Base-by-base conservation (phyloP, 139 green algal species). In the Chlamydomonas sphaeroides region DNA sequence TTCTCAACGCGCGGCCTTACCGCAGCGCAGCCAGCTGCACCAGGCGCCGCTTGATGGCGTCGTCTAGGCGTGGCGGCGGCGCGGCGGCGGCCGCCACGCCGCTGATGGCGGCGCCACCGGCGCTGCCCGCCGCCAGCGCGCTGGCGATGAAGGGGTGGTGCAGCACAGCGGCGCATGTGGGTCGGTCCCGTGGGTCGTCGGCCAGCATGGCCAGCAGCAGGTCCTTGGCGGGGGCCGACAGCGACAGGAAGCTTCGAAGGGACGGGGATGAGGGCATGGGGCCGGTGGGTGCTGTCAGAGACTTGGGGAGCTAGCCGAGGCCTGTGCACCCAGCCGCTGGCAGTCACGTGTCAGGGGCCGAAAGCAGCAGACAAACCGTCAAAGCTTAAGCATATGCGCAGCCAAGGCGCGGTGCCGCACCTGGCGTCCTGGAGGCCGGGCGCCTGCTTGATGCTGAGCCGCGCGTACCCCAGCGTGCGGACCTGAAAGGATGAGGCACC, bases 381-480 rank as follows among this genome's bases (percentile, higher is more conserved):
- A n/a, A n/a, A n/a, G n/a, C n/a, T n/a, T n/a, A n/a, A n/a, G n/a
- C n/a, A n/a, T n/a, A n/a, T n/a, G n/a, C n/a, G n/a, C n/a, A n/a
- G n/a, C n/a, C n/a, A n/a, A n/a, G n/a, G n/a, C n/a, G n/a, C n/a
- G n/a, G n/a, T n/a, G 8, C 10, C n/a, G 3, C 67, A 88, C 39
- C 67, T 56, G 14, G 62, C 14, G 63, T 89, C 87, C 68, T 78
- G 35, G n/a, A 91, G 66, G 0, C 87, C 87, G 5, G 88, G 88
- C 0, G 88, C 85, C 28, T 88, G 41, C 30, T 28, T 8, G n/a
- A 79, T 83, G 21, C 17, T 7, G 10, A 25, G 30, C 26, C 69
- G 14, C 14, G 86, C 83, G 49, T 92, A 92, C 39, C 74, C 30
- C 42, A 92, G 78, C n/a, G 75, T 89, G 66, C 79, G 75, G n/a